Base-by-base conservation (phyloP, 179 eudicot species). In the Beta macrorhiza region DNA sequence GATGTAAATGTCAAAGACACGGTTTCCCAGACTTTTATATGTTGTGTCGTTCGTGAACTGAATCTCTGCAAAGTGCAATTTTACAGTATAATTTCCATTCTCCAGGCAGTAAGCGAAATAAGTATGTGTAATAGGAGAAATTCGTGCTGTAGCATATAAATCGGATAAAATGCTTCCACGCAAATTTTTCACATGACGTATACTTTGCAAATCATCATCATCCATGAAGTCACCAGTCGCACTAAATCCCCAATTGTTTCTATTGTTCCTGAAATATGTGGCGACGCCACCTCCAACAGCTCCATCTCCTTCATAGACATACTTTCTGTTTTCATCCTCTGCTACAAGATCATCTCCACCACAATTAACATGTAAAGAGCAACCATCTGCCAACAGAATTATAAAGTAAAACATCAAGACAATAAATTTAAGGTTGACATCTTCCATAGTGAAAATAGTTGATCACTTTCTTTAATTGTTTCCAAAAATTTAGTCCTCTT, bases 181-280 rank as follows among this genome's bases (percentile, higher is more conserved):
- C 51, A 82, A 77, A 62, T 32, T 61, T 74, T 76, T 77, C 49
- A 82, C 71, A 75, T 77, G 86, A 67, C 91, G 91, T 75, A 88
- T 81, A 79, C 87, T 85, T 72, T 86, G 88, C 77, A 49, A 78
- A 82, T 84, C 85, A 81, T 84, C 85, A 69, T 91, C 93, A 75
- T 92, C 93, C 93, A 91, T 80, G 91, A 87, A 92, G 85, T 89
- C 92, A 52, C 97, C 97, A 42, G 90, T 88, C 83, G 91, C 92
- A 82, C 93, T 91, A 70, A 91, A 89, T 67, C 93, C 97, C 97
- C 97, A 92, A 75, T 79, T 70, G 47, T 74, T 85, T 19, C 68
- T 81, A 52, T 45, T 79, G 67, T 49, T 81, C 51, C 77, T 81
- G 75, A 71, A 88, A 83, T 88, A 86, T 83, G 84, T 88, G 64